Percentiles rank a stretch among this genome's conserved stretches.
These are phyloP conservation scores for Thinopyrum elongatum DNA, from an alignment of 176 grass and related monocot genomes.

Conservation along the genomic window DNA sequence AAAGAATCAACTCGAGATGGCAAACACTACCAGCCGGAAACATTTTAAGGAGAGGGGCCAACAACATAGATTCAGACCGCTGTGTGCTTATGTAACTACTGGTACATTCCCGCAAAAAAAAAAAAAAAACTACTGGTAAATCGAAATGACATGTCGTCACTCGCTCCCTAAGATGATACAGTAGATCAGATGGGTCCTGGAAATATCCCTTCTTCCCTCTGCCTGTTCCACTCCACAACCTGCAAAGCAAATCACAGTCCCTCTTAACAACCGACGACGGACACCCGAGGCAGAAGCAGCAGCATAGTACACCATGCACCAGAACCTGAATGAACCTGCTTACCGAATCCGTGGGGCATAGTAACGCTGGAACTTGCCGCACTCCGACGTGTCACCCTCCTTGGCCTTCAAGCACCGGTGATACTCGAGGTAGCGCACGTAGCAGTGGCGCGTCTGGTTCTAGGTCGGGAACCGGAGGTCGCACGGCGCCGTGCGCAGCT, in stretches of 20 bases:
- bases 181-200: neutral
- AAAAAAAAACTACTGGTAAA: no score
- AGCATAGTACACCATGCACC: neutral
- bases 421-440: constrained; percentile 48
- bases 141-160: no score
- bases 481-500: constrained; percentile 16
- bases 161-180: no score
- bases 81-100: no score
- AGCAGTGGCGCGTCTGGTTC: constrained; percentile 54
- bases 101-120: no score
- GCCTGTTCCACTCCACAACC: neutral
- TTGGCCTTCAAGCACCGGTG: constrained; percentile 32
- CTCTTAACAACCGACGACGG: neutral
- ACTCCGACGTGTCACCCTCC: neutral
- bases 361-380: neutral
- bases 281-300: neutral
- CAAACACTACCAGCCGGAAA: no score
- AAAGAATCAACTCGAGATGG: no score
- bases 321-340: neutral
- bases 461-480: constrained; percentile 37
- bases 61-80: no score
- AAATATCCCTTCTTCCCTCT: constrained; percentile 1
- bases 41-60: no score
- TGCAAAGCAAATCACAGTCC: neutral
- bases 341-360: neutral